Evolutionary conservation across 1,284 basidiomycete genomes (phyloP).

Genomic region (Ustilago xerochloae): DNA sequence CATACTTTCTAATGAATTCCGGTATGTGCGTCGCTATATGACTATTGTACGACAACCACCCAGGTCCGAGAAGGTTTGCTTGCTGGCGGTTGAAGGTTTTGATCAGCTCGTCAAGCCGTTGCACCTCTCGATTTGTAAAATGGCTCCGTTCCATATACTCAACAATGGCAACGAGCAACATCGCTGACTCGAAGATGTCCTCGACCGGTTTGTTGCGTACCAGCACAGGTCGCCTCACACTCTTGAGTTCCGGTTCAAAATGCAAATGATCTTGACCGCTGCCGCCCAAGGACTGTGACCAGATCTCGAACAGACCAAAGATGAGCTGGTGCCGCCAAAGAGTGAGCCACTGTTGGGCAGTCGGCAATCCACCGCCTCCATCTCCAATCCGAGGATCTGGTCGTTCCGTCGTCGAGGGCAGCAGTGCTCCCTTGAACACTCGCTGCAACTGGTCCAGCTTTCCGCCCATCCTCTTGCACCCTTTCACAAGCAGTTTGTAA

Average conservation of each 20-base stretch:
- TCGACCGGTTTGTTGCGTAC: not conserved
- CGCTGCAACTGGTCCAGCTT: not conserved
- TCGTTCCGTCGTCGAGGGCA: not conserved
- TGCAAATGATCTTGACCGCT: not conserved
- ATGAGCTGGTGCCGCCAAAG: not conserved
- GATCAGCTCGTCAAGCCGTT: not conserved
- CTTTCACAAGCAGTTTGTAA: not conserved
- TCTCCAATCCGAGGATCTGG: not conserved
- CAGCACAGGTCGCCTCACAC: not conserved
- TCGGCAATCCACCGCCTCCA: not conserved
- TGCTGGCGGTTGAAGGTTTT: not conserved
- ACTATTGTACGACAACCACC: constrained; percentile 11
- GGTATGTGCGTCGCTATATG: constrained; percentile 2
- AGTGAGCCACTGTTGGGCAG: not conserved
- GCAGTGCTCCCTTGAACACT: not conserved
- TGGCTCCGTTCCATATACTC: not conserved
- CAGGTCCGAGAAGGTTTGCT: constrained; percentile 4
- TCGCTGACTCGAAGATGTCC: not conserved
- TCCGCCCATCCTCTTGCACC: not conserved
- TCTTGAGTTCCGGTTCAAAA: too few species aligned
- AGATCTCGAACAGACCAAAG: constrained; percentile 5
- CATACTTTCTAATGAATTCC: not conserved
- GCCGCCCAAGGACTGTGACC: not conserved
- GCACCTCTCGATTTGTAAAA: not conserved
- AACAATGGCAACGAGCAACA: constrained; percentile 3